Evolutionary conservation across 768 basidiomycete species (phyloP).

Genomic region (Phaeotremella skinneri): DNA sequence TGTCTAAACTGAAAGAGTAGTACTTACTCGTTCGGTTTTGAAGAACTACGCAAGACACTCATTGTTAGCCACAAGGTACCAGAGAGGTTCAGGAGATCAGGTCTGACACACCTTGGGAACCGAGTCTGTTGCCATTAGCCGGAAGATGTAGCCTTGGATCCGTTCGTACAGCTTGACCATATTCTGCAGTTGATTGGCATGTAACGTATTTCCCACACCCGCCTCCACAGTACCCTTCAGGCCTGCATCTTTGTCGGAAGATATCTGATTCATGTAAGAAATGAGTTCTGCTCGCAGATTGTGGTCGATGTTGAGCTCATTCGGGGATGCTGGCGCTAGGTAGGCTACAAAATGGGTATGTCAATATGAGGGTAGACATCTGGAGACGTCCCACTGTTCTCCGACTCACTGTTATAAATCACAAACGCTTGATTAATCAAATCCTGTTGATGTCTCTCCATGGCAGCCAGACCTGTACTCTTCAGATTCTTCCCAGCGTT

Average conservation of each 20-base stretch:
- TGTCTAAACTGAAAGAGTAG: background rate
- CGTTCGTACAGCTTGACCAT: constrained; percentile 92
- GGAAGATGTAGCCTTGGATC: constrained; percentile 94
- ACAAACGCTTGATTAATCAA: constrained; percentile 90
- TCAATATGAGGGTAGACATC: background rate
- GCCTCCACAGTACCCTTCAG: constrained; percentile 61
- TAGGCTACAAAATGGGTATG: constrained; percentile 76
- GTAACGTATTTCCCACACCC: constrained; percentile 74
- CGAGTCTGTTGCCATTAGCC: constrained; percentile 96
- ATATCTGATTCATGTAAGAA: constrained; percentile 86
- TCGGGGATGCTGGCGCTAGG: constrained; percentile 89
- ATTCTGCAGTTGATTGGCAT: constrained; percentile 90
- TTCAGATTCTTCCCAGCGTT: constrained; percentile 18
- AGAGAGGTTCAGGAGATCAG: background rate
- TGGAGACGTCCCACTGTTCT: background rate
- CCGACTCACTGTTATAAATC: constrained; percentile 55
- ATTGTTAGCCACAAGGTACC: background rate
- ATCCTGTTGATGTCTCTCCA: constrained; percentile 96
- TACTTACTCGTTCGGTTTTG: constrained; percentile 49
- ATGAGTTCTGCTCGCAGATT: constrained; percentile 90
- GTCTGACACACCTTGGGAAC: constrained; percentile 68
- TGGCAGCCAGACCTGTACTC: constrained; percentile 62
- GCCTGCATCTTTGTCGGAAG: constrained; percentile 57
- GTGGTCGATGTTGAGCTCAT: constrained; percentile 98
- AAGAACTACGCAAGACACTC: constrained; percentile 33